Evolutionary conservation across 2,329 filamentous ascomycete genomes (phyloP).

Genomic region (Verticillium alfalfae): DNA sequence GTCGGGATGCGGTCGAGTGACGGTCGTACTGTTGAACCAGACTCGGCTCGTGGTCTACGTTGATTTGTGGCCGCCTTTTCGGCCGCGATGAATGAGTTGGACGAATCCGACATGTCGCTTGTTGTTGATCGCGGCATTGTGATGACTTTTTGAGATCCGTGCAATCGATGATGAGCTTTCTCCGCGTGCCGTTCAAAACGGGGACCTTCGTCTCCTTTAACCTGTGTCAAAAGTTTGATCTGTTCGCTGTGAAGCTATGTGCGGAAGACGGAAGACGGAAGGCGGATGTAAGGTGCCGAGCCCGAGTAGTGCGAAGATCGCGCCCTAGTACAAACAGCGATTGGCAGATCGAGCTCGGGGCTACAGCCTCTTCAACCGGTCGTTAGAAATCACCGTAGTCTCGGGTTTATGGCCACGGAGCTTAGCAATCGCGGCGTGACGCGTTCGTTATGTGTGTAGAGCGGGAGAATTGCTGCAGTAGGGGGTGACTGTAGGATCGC

Average conservation of each 20-base stretch:
- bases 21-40: slow-evolving; percentile 3
- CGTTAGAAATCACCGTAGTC: neutral
- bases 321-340: neutral
- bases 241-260: neutral
- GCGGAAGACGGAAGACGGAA: neutral
- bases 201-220: neutral
- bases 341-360: neutral
- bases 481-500: neutral
- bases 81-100: slow-evolving; percentile 11
- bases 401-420: neutral
- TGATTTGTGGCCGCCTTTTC: slow-evolving; percentile 4
- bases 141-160: neutral
- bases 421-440: neutral
- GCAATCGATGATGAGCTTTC: neutral
- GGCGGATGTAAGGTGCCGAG: neutral
- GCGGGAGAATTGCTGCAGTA: no score
- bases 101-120: slow-evolving; percentile 6
- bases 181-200: neutral
- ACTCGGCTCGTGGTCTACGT: slow-evolving; percentile 6
- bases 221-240: neutral
- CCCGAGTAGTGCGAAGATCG: neutral
- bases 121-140: slow-evolving; percentile 5
- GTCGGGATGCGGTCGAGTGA: slow-evolving; percentile 22
- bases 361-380: neutral
- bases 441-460: neutral